A percentile compares a stretch with the other conserved stretches of the same genome.
Evolutionary conservation across 2,329 filamentous ascomycete genomes (phyloP).

Genomic region (Trichocomaceae sp.): DNA sequence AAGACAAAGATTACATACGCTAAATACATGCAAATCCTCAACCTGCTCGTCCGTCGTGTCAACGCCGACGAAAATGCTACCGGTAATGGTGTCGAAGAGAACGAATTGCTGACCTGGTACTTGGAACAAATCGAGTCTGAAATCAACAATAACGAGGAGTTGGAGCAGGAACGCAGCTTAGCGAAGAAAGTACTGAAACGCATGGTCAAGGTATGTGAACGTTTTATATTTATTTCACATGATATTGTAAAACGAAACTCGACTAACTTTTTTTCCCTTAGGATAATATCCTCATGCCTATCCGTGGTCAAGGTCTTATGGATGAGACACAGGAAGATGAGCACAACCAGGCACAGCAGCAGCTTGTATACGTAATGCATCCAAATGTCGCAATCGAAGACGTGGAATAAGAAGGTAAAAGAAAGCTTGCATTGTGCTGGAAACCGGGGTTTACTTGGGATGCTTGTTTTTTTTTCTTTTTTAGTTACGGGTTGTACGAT

Average conservation of each 20-base stretch:
- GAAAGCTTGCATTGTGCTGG: not conserved
- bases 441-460: no score
- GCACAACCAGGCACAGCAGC: slow-evolving; percentile 37
- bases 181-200: slow-evolving; percentile 83
- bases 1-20: slow-evolving; percentile 93
- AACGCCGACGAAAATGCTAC: slow-evolving; percentile 69
- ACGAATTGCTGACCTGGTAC: slow-evolving; percentile 80
- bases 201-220: slow-evolving; percentile 82
- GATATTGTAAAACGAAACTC: slow-evolving; percentile 2
- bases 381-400: slow-evolving; percentile 82
- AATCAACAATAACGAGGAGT: slow-evolving; percentile 71
- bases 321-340: slow-evolving; percentile 58
- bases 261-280: slow-evolving; percentile 20
- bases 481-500: not conserved
- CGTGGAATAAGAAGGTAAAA: slow-evolving; percentile 18
- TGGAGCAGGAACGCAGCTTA: slow-evolving; percentile 66
- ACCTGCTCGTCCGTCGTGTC: slow-evolving; percentile 73
- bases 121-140: slow-evolving; percentile 84
- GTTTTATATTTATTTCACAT: slow-evolving; percentile 2
- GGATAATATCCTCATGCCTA: slow-evolving; percentile 56
- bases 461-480: no score
- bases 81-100: slow-evolving; percentile 78
- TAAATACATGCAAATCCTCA: slow-evolving; percentile 87
- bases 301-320: slow-evolving; percentile 80
- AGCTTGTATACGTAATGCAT: slow-evolving; percentile 78